phyloP scores from a whole-genome alignment of 768 basidiomycete species.

The Russula virescens region DNA sequence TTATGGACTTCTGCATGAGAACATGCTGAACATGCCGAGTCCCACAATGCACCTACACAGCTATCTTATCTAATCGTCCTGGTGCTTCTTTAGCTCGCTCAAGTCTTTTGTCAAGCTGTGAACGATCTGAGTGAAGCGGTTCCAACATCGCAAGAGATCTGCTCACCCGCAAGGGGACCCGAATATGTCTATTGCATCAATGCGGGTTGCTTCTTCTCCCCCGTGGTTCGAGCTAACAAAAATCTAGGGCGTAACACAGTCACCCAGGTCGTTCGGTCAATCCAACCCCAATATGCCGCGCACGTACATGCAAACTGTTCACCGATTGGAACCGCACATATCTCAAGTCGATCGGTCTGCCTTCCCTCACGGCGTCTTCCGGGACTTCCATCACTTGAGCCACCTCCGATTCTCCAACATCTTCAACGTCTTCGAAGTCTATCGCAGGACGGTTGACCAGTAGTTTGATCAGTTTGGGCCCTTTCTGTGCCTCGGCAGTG shows the following conservation, averaged over 20 bases:
- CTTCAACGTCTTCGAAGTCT: constrained; percentile 62
- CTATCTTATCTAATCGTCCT: constrained; percentile 21
- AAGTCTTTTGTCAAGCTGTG: constrained; percentile 36
- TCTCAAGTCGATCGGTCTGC: constrained; percentile 47
- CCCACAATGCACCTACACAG: background rate
- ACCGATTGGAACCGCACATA: constrained; percentile 68
- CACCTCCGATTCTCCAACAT: constrained; percentile 42
- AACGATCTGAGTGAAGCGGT: background rate
- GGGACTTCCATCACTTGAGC: constrained; percentile 53
- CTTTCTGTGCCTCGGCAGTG: constrained; percentile 37
- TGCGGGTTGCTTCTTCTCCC: constrained; percentile 55
- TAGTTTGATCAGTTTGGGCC: constrained; percentile 57
- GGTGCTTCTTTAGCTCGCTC: constrained; percentile 36
- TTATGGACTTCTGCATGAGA: too few relatives aligned
- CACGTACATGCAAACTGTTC: constrained; percentile 57
- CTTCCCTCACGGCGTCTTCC: constrained; percentile 43
- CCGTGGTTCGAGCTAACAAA: constrained; percentile 67
- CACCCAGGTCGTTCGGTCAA: background rate
- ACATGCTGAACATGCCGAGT: too few relatives aligned
- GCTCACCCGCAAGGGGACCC: constrained; percentile 55
- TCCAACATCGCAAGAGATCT: background rate
- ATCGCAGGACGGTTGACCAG: constrained; percentile 53
- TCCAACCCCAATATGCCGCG: background rate
- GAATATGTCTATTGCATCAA: constrained; percentile 61
- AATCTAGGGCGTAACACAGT: constrained; percentile 37